Percentiles rank a stretch among this genome's conserved stretches.
These are phyloP conservation scores for Phytophthora citrophthora DNA, from an alignment of 352 stramenopile species.

Conservation along the genomic window DNA sequence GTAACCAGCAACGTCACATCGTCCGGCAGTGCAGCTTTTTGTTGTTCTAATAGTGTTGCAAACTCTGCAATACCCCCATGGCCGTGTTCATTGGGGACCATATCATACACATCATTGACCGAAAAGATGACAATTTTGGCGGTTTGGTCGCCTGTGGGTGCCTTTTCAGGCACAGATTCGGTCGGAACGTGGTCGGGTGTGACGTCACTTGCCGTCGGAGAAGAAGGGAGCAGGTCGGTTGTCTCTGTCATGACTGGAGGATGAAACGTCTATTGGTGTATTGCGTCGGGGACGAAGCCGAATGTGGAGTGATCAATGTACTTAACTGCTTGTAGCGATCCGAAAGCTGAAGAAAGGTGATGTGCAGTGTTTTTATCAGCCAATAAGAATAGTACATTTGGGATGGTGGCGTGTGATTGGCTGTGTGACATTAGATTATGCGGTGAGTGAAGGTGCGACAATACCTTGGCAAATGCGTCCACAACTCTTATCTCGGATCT, in stretches of 20 bases:
- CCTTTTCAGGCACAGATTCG: constrained; percentile 11
- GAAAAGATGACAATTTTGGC: constrained; percentile 63
- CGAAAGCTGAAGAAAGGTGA: constrained; percentile 13
- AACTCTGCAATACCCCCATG: constrained; percentile 67
- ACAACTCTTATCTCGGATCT: background rate
- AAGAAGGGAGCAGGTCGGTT: constrained; percentile 17
- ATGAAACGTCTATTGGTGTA: background rate
- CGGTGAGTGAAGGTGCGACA: constrained; percentile 10
- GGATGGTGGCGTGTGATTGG: background rate
- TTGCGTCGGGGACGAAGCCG: constrained; percentile 1
- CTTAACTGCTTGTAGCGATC: background rate
- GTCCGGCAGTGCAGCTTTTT: constrained; percentile 45
- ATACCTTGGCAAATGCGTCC: background rate
- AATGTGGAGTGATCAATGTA: constrained; percentile 24
- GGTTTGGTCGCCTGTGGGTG: constrained; percentile 24
- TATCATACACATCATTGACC: constrained; percentile 82
- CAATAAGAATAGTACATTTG: background rate
- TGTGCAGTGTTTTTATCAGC: constrained; percentile 3
- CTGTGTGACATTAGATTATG: constrained; percentile 11
- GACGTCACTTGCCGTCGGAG: constrained; percentile 7
- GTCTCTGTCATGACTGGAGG: constrained; percentile 22
- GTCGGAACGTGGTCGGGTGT: constrained; percentile 4
- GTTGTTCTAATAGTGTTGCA: constrained; percentile 61
- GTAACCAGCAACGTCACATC: constrained; percentile 71
- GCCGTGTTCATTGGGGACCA: constrained; percentile 68